Base-by-base conservation (phyloP, 2,329 filamentous ascomycete species). In the Herpotrichia juniperi region DNA sequence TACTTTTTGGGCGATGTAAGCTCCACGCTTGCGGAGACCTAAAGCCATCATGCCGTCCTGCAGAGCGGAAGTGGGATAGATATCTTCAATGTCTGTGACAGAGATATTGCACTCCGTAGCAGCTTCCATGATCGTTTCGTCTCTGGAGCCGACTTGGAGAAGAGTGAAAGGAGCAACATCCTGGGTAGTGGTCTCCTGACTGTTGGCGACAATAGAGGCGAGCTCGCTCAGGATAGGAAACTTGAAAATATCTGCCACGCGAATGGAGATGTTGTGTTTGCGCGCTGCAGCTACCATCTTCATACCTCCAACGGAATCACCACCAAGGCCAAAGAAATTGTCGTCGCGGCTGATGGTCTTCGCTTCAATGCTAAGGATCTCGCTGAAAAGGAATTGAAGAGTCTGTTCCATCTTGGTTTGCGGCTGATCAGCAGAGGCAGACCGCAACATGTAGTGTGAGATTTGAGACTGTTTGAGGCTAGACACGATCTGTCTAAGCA, bases 141-240 rank as follows among this genome's bases (percentile, higher is more conserved):
- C 44, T 5, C 14, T 39, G 31, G 28, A 22, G 21, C 31, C 6
- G 9, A 9, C 25, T 17, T 32, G 11, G 21, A 56, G 14, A 2
- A 60, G 28, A 7, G 28, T 28, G 43, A 59, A 59, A 46, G 53
- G 40, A 12, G 44, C 45, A 14, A 57, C 22, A 12, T 40, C 40
- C 30, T 42, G 19, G 21, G 57, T 1, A 16, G 49, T n/a, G 50
- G 55, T 12, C 31, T n/a, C 21, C 39, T 66, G 63, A 19, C 44
- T 25, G 48, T 76, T 78, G 47, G 73, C 77, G 67, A 84, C 57
- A 1, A 76, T 70, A 35, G 73, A 76, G 1, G 83, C 81, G 69
- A 85, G 81, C 50, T 84, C 82, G 50, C 68, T 51, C 7, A 79
- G 68, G 32, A 71, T 59, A 76, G 75, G 55, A 34, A 59, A 49